Evolutionary conservation across 1,284 basidiomycete genomes (phyloP).

Genomic region (Phenoliferia sp.): DNA sequence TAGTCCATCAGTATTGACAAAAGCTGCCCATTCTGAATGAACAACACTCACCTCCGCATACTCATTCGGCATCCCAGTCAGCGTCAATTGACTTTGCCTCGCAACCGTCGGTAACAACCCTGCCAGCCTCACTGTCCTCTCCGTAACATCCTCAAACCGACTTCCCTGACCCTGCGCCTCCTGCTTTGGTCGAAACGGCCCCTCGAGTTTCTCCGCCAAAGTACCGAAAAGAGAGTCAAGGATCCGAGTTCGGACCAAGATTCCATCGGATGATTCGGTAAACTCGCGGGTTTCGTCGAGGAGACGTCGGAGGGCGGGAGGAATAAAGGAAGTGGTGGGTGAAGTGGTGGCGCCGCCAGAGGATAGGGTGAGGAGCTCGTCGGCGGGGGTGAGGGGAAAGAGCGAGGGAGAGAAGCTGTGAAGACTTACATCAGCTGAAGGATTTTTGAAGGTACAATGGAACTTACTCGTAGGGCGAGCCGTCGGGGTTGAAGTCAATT

Average conservation of each 20-base stretch:
- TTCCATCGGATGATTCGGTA: conserved; percentile 64
- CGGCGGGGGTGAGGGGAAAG: conserved; percentile 64
- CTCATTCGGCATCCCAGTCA: conserved; percentile 71
- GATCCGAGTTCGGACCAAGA: conserved; percentile 58
- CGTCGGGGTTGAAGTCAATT: conserved; percentile 56
- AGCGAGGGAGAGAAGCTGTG: conserved; percentile 66
- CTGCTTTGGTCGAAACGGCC: conserved; percentile 49
- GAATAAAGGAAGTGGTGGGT: conserved; percentile 53
- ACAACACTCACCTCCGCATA: conserved; percentile 64
- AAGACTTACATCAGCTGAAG: neutral
- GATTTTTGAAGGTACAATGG: conserved; percentile 1
- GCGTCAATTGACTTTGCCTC: conserved; percentile 65
- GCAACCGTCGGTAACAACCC: conserved; percentile 70
- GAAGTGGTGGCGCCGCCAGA: conserved; percentile 59
- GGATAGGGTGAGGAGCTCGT: conserved; percentile 60
- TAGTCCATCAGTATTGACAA: neutral
- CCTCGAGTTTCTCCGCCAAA: conserved; percentile 47
- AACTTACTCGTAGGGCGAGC: conserved; percentile 58
- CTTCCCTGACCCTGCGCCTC: conserved; percentile 35
- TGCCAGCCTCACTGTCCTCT: conserved; percentile 60
- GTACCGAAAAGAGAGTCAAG: conserved; percentile 62
- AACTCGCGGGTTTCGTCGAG: conserved; percentile 64
- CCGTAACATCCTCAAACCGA: conserved; percentile 43
- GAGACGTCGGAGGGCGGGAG: conserved; percentile 56
- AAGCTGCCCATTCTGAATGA: conserved; percentile 18